Evolutionary conservation across 192 early-diverging fungal genomes (phyloP).

Genomic region (Entomortierella parvispora): DNA sequence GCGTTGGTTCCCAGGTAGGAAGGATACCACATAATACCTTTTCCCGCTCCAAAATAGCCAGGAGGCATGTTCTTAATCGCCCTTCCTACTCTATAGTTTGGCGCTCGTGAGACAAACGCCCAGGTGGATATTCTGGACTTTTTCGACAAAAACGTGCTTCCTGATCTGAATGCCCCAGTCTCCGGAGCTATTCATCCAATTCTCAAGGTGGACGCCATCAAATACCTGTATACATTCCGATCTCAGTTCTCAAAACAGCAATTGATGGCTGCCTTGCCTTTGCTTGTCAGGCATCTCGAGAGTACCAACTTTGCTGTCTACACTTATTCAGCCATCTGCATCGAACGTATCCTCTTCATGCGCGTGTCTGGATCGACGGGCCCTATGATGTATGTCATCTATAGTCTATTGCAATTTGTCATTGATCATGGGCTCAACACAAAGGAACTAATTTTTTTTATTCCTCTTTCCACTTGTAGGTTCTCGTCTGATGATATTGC

Average conservation of each 20-base stretch:
- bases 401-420: not conserved
- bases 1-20: slow-evolving; percentile 73
- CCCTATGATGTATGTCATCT: slow-evolving; percentile 58
- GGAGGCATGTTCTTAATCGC: not conserved
- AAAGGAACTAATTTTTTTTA: too few relatives aligned
- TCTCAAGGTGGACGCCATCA: slow-evolving; percentile 94
- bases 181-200: slow-evolving; percentile 80
- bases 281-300: slow-evolving; percentile 83
- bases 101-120: slow-evolving; percentile 87
- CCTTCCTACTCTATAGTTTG: slow-evolving; percentile 59
- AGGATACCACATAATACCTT: not conserved
- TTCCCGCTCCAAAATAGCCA: too few relatives aligned
- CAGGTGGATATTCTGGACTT: slow-evolving; percentile 86
- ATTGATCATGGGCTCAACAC: too few relatives aligned
- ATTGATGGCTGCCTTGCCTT: slow-evolving; percentile 78
- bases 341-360: slow-evolving; percentile 92
- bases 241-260: slow-evolving; percentile 89
- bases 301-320: slow-evolving; percentile 85
- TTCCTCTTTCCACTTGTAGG: slow-evolving; percentile 21
- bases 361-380: slow-evolving; percentile 58
- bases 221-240: slow-evolving; percentile 94
- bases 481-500: slow-evolving; percentile 79
- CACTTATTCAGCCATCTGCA: slow-evolving; percentile 91
- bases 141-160: slow-evolving; percentile 83
- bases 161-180: slow-evolving; percentile 80